Evolutionary conservation across 768 basidiomycete species (phyloP).

Genomic region (Lactarius vividus): DNA sequence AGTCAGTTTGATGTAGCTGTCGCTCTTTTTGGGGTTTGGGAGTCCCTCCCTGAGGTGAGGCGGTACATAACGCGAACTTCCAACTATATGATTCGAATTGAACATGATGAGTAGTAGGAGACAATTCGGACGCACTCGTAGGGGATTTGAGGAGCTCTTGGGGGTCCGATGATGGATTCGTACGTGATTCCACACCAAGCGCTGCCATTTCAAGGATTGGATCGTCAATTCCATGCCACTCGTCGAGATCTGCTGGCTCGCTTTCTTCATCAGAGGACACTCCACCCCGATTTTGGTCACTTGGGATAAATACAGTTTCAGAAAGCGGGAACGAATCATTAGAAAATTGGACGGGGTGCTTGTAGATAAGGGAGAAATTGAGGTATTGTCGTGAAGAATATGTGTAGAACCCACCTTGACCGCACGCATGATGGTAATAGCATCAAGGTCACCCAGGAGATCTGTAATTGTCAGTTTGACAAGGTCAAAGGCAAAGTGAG

Average conservation of each 20-base stretch:
- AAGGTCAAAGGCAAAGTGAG: constrained; percentile 1
- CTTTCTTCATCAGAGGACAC: constrained; percentile 28
- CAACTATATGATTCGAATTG: constrained; percentile 1
- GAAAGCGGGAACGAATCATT: constrained; percentile 25
- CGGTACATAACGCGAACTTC: constrained; percentile 67
- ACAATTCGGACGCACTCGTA: background rate
- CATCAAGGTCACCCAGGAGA: constrained; percentile 31
- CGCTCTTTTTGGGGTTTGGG: constrained; percentile 40
- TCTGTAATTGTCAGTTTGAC: constrained; percentile 27
- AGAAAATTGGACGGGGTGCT: background rate
- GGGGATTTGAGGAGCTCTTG: constrained; percentile 2
- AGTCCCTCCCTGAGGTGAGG: constrained; percentile 63
- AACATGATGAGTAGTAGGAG: background rate
- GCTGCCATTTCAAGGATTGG: constrained; percentile 33
- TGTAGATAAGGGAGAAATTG: background rate
- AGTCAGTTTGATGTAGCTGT: constrained; percentile 54
- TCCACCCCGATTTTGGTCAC: constrained; percentile 32
- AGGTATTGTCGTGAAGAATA: background rate
- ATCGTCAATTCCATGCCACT: constrained; percentile 41
- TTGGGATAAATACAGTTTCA: constrained; percentile 32
- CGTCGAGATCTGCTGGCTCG: constrained; percentile 33
- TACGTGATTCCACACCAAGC: constrained; percentile 4
- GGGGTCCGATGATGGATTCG: constrained; percentile 8
- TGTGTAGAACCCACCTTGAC: constrained; percentile 1
- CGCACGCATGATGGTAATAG: constrained; percentile 3